Percentiles rank a stretch among this genome's conserved stretches.
Evolutionary conservation across 2,329 filamentous ascomycete genomes (phyloP).

Genomic region (Aureobasidium sp.): DNA sequence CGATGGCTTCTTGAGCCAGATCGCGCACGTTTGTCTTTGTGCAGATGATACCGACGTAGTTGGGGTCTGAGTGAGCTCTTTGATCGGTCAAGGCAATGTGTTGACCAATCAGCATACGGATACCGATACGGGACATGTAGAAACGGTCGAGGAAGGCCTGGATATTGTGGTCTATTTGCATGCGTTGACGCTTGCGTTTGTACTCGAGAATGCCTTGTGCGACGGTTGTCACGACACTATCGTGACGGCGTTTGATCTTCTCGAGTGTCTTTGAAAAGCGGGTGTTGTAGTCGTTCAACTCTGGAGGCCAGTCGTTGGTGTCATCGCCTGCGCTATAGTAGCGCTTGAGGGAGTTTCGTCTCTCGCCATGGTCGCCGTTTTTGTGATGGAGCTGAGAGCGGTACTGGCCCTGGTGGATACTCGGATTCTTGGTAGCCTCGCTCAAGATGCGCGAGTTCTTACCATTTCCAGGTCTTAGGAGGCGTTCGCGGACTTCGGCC

Average conservation of each 20-base stretch:
- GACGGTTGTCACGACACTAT: constrained; percentile 95
- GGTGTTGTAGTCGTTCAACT: constrained; percentile 89
- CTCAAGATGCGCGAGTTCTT: constrained; percentile 61
- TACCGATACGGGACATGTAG: constrained; percentile 99
- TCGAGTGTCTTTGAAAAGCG: constrained; percentile 82
- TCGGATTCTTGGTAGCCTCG: constrained; percentile 83
- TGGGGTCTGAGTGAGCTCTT: constrained; percentile 76
- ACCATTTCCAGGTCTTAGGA: constrained; percentile 59
- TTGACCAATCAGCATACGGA: constrained; percentile 97
- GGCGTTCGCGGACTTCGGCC: constrained; percentile 65
- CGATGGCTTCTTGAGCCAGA: constrained; percentile 91
- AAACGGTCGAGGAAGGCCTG: constrained; percentile 97
- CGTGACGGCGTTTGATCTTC: constrained; percentile 90
- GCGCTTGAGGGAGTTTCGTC: constrained; percentile 46
- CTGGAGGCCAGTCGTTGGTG: constrained; percentile 80
- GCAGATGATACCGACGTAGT: constrained; percentile 97
- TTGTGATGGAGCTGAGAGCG: constrained; percentile 46
- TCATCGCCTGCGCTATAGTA: constrained; percentile 89
- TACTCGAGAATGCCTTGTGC: constrained; percentile 97
- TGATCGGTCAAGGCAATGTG: constrained; percentile 96
- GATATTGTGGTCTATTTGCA: constrained; percentile 97
- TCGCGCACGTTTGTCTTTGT: constrained; percentile 96
- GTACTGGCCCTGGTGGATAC: constrained; percentile 77
- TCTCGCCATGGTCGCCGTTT: constrained; percentile 41
- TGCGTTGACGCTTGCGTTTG: constrained; percentile 89